Conservation (phyloP, 768 basidiomycete species). For the Dentipellis sp. region DNA sequence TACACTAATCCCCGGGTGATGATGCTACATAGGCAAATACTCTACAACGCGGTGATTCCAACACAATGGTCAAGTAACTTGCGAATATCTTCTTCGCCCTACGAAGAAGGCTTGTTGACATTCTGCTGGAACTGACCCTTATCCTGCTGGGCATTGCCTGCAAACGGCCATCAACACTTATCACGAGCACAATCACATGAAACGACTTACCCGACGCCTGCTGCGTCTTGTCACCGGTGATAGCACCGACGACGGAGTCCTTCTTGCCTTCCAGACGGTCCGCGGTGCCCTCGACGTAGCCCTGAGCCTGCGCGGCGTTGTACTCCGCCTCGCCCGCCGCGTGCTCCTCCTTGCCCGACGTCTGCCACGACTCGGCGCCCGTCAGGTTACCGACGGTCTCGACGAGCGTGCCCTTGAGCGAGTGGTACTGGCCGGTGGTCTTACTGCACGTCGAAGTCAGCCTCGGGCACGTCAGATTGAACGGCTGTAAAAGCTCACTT, state of each 20-base stretch:
- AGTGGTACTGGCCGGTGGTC: slow-evolving; percentile 30
- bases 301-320: slow-evolving; percentile 38
- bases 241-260: slow-evolving; percentile 43
- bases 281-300: slow-evolving; percentile 37
- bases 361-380: slow-evolving; percentile 32
- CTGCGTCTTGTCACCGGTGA: slow-evolving; percentile 47
- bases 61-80: too few relatives aligned
- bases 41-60: too few relatives aligned
- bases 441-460: slow-evolving; percentile 19
- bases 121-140: slow-evolving; percentile 49
- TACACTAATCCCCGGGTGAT: too few relatives aligned
- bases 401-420: slow-evolving; percentile 28
- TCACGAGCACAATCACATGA: background rate
- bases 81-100: too few relatives aligned
- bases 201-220: slow-evolving; percentile 33
- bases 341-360: slow-evolving; percentile 43
- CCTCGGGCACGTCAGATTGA: background rate
- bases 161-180: background rate
- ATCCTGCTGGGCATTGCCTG: slow-evolving; percentile 45
- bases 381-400: slow-evolving; percentile 34
- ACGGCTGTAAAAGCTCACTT: slow-evolving; percentile 1
- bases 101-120: slow-evolving; percentile 24
- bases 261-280: slow-evolving; percentile 42
- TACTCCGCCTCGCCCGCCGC: slow-evolving; percentile 36
- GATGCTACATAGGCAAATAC: too few relatives aligned